A percentile compares a stretch with the other conserved stretches of the same genome.
phyloP scores from a whole-genome alignment of 306 rosid genomes.

The Ochetophila trinervis region DNA sequence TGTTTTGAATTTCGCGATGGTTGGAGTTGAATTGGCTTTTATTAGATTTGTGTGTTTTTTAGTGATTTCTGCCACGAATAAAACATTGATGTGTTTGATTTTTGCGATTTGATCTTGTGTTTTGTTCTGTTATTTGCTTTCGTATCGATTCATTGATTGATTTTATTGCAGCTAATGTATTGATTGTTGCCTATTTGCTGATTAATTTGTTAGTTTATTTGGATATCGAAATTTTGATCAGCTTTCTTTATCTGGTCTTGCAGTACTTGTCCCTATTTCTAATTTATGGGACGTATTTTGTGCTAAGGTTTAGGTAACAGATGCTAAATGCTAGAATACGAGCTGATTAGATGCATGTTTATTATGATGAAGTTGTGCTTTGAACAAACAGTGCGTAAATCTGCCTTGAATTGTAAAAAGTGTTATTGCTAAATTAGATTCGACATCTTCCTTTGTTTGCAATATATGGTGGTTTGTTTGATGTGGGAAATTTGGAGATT shows the following conservation, averaged over 20 bases:
- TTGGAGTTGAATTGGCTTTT: constrained; percentile 12
- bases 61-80: constrained; percentile 10
- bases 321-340: background rate
- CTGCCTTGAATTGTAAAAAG: no score
- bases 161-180: background rate
- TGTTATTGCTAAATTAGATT: no score
- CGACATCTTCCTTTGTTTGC: no score
- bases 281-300: no score
- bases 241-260: background rate
- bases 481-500: no score
- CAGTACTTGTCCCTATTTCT: no score
- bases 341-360: constrained; percentile 5
- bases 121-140: background rate
- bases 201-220: constrained; percentile 5
- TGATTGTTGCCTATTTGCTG: constrained; percentile 8
- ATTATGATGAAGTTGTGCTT: background rate
- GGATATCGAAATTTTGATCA: background rate
- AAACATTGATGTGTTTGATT: constrained; percentile 1
- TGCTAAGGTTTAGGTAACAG: no score
- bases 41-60: background rate
- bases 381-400: no score
- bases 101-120: constrained; percentile 20
- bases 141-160: background rate
- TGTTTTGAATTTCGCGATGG: constrained; percentile 6
- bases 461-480: no score